These are phyloP conservation scores for Saturnispora quitensis DNA, from an alignment of 805 yeast species.

Conservation along the genomic window DNA sequence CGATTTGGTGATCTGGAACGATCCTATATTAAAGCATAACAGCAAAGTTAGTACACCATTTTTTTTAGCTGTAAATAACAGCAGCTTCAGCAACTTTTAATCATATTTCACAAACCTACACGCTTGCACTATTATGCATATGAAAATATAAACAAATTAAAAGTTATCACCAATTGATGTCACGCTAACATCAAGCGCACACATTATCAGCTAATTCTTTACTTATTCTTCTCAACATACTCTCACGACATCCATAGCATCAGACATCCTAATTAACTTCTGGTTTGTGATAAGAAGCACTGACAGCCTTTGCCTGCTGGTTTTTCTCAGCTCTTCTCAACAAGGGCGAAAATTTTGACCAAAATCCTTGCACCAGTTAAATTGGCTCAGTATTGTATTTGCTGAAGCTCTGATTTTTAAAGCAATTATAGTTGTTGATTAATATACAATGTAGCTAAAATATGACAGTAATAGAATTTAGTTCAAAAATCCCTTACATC, in stretches of 20 bases:
- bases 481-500: conserved; percentile 87
- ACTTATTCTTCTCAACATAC: conserved; percentile 24
- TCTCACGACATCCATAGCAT: conserved; percentile 56
- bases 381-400: not conserved
- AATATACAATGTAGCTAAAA: not conserved
- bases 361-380: not conserved
- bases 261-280: conserved; percentile 34
- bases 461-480: conserved; percentile 20
- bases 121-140: not conserved
- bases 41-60: not conserved
- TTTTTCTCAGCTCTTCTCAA: conserved; percentile 2
- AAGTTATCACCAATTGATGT: not conserved
- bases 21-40: conserved; percentile 13
- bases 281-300: not conserved
- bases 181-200: not conserved
- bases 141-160: not conserved
- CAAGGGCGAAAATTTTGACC: not conserved
- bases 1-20: conserved; percentile 25
- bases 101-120: not conserved
- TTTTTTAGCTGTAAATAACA: not conserved
- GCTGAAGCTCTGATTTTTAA: not conserved
- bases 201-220: not conserved
- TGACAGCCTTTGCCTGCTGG: not conserved
- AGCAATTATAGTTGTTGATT: not conserved
- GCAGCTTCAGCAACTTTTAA: not conserved